Conservation (phyloP, 352 stramenopile genomes). For the Globisporangium nodosum region DNA sequence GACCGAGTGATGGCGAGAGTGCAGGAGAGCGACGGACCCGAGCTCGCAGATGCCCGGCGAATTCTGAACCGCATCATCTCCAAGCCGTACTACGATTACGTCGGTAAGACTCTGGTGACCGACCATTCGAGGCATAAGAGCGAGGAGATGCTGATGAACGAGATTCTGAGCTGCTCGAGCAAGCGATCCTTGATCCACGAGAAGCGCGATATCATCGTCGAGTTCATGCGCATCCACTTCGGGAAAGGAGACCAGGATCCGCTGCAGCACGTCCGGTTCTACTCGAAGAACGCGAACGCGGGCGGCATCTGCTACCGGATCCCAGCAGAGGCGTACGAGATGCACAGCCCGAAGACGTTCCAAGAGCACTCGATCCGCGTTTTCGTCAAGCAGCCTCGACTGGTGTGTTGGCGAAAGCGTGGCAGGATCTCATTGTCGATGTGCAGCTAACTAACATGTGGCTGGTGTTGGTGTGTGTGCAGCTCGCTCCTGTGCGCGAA, state of each 20-base stretch:
- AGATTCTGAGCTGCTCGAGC: slow-evolving; percentile 48
- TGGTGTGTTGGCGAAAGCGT: slow-evolving; percentile 29
- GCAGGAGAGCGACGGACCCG: slow-evolving; percentile 54
- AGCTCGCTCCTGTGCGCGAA: slow-evolving; percentile 41
- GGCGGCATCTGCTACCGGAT: slow-evolving; percentile 47
- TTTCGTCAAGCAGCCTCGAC: slow-evolving; percentile 52
- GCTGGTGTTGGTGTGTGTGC: slow-evolving; percentile 1
- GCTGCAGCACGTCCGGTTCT: slow-evolving; percentile 71
- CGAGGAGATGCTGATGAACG: slow-evolving; percentile 44
- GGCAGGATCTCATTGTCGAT: neutral
- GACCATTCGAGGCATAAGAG: slow-evolving; percentile 34
- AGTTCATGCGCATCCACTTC: slow-evolving; percentile 75
- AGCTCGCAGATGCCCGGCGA: slow-evolving; percentile 35
- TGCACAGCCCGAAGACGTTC: slow-evolving; percentile 60
- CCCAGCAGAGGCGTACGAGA: slow-evolving; percentile 48
- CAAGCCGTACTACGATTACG: slow-evolving; percentile 74
- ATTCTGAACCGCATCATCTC: slow-evolving; percentile 60
- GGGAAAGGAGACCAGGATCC: slow-evolving; percentile 79
- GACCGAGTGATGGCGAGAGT: slow-evolving; percentile 75
- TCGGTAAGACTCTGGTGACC: slow-evolving; percentile 61
- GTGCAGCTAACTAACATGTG: neutral
- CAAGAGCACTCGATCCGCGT: slow-evolving; percentile 66
- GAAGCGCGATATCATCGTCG: slow-evolving; percentile 61
- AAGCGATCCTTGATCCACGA: slow-evolving; percentile 26
- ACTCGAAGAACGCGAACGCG: slow-evolving; percentile 54